phyloP scores from a whole-genome alignment of 2,329 filamentous ascomycete species.

The Cladosporium oxysporum region DNA sequence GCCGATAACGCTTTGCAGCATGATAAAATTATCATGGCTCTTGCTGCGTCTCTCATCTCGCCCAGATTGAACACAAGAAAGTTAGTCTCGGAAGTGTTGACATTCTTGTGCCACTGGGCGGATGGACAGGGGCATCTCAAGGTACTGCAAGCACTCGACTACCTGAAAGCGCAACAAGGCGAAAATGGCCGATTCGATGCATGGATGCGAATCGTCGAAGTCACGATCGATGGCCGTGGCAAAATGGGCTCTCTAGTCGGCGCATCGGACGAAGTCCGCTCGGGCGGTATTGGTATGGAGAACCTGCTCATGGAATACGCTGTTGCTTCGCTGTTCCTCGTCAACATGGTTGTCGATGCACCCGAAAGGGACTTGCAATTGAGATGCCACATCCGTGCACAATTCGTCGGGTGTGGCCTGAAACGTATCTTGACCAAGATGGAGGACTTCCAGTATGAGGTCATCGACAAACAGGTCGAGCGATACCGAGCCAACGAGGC shows the following conservation, averaged over 20 bases:
- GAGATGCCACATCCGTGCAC: constrained; percentile 89
- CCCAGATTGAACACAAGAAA: constrained; percentile 89
- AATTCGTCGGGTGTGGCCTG: constrained; percentile 94
- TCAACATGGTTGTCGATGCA: constrained; percentile 96
- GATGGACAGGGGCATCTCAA: constrained; percentile 86
- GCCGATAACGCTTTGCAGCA: constrained; percentile 92
- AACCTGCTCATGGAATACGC: constrained; percentile 99
- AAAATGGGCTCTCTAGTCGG: constrained; percentile 99
- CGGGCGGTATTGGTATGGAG: constrained; percentile 96
- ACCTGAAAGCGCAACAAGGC: constrained; percentile 81
- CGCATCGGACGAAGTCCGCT: constrained; percentile 92
- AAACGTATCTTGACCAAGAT: constrained; percentile 94
- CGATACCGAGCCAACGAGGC: constrained; percentile 90
- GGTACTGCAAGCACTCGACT: constrained; percentile 89
- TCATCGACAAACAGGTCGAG: constrained; percentile 97
- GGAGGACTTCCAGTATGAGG: constrained; percentile 97
- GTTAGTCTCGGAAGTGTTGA: constrained; percentile 92
- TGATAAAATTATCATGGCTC: constrained; percentile 83
- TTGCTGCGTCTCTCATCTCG: constrained; percentile 84
- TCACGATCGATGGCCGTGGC: constrained; percentile 92
- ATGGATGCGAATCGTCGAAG: constrained; percentile 98
- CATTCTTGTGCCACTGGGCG: constrained; percentile 93
- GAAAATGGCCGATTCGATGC: constrained; percentile 96
- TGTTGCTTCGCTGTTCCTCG: constrained; percentile 86
- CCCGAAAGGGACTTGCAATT: constrained; percentile 86